Evolutionary conservation across 805 yeast genomes (phyloP).

Genomic region (Starmerella floricola): DNA sequence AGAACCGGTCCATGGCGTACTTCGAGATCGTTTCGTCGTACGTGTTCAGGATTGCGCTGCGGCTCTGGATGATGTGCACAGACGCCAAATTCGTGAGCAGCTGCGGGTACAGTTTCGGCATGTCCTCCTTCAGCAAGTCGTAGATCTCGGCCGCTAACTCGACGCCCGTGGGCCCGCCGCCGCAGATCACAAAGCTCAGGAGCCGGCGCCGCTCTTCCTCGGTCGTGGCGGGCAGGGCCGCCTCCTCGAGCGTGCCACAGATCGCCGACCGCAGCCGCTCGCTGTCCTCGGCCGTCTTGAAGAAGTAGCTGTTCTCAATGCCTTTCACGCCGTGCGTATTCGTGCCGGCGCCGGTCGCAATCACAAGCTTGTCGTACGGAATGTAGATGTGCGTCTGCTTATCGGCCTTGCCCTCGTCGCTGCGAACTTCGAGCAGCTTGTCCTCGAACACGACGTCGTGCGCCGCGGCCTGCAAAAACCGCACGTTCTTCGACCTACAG

Average conservation of each 20-base stretch:
- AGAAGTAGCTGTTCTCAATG: conserved; percentile 45
- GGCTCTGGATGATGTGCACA: conserved; percentile 57
- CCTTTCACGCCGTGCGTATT: conserved; percentile 64
- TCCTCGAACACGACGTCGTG: conserved; percentile 46
- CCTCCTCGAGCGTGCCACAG: conserved; percentile 44
- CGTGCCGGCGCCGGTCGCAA: conserved; percentile 57
- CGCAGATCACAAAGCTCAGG: conserved; percentile 54
- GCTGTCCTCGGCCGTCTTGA: conserved; percentile 59
- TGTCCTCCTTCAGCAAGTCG: conserved; percentile 54
- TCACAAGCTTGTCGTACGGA: conserved; percentile 58
- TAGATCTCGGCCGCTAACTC: conserved; percentile 63
- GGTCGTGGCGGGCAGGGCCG: conserved; percentile 52
- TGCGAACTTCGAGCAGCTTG: conserved; percentile 45
- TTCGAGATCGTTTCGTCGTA: conserved; percentile 53
- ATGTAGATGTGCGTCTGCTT: conserved; percentile 39
- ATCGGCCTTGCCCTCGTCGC: conserved; percentile 33
- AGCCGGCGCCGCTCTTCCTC: conserved; percentile 51
- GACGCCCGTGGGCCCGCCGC: conserved; percentile 69
- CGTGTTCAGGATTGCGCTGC: conserved; percentile 55
- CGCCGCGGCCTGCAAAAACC: conserved; percentile 51
- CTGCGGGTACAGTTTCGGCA: conserved; percentile 45
- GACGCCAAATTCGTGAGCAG: conserved; percentile 50
- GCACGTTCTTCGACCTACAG: conserved; percentile 42
- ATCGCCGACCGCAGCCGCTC: conserved; percentile 43
- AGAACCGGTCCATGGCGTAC: conserved; percentile 52